Conservation (phyloP, 192 early-diverging fungal species). For the Phlyctochytrium arcticum region DNA sequence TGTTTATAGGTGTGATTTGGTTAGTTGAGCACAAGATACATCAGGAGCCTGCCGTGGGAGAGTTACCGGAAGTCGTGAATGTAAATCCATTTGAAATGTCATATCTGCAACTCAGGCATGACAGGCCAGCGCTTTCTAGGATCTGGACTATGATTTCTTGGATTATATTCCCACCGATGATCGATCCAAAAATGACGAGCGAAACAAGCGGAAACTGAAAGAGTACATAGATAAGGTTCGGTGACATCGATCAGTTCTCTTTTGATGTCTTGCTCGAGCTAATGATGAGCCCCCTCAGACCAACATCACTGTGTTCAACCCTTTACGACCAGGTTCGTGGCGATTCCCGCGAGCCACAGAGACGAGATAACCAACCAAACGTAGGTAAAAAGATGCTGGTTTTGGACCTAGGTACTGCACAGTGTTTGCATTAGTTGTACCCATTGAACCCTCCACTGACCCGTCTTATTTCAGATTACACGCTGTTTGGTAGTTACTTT, state of each 20-base stretch:
- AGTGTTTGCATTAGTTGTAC: background rate
- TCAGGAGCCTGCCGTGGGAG: slow-evolving; percentile 41
- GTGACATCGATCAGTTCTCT: background rate
- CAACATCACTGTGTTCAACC: slow-evolving; percentile 50
- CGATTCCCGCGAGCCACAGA: background rate
- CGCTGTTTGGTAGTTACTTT: slow-evolving; percentile 45
- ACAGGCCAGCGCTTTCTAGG: slow-evolving; percentile 26
- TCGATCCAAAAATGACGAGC: slow-evolving; percentile 33
- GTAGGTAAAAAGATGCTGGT: slow-evolving; percentile 59
- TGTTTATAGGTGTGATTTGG: background rate
- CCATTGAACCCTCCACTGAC: background rate
- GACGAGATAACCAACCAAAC: background rate
- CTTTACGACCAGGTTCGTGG: slow-evolving; percentile 32
- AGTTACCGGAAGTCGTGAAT: slow-evolving; percentile 50
- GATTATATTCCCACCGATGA: slow-evolving; percentile 46
- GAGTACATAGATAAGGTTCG: slow-evolving; percentile 42
- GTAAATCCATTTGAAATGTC: no score
- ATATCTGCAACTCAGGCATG: no score
- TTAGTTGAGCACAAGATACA: slow-evolving; percentile 49
- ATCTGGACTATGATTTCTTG: slow-evolving; percentile 43
- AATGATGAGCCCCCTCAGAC: slow-evolving; percentile 40
- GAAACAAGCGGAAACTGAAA: slow-evolving; percentile 42
- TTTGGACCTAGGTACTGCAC: slow-evolving; percentile 50
- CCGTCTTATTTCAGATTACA: slow-evolving; percentile 47
- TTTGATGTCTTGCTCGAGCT: background rate